Conservation (phyloP, 306 rosid genomes). For the Lathyrus tuberosus region DNA sequence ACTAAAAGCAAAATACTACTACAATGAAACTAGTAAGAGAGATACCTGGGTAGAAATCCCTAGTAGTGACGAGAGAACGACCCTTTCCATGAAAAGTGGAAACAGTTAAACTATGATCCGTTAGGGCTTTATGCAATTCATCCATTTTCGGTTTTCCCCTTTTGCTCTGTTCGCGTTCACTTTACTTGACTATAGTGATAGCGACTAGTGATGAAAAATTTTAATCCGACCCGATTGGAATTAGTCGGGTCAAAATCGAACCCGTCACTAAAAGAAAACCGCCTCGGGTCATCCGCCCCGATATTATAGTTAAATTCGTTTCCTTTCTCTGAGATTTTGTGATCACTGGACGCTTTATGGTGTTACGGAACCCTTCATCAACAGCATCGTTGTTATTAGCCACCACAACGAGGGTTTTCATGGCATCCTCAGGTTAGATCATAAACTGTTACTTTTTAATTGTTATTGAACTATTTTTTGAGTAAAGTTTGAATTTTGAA, state of each 20-base stretch:
- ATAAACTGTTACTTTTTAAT: constrained; percentile 3
- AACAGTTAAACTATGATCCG: constrained; percentile 47
- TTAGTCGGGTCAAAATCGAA: not conserved
- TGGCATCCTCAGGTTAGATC: constrained; percentile 54
- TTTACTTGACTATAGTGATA: not conserved
- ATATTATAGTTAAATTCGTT: not conserved
- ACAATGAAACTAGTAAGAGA: not conserved
- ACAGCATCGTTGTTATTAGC: constrained; percentile 19
- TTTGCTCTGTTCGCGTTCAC: not conserved
- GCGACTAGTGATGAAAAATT: too few species aligned
- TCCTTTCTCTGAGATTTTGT: not conserved
- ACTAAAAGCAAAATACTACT: too few species aligned
- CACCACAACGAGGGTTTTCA: constrained; percentile 22
- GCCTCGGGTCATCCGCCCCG: constrained; percentile 18
- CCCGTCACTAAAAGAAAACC: not conserved
- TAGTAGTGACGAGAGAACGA: constrained; percentile 65
- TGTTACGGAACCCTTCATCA: constrained; percentile 34
- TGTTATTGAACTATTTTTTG: constrained; percentile 21
- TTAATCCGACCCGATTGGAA: not conserved
- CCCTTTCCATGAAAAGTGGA: constrained; percentile 66
- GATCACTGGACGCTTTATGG: constrained; percentile 38
- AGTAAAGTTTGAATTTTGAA: constrained; percentile 28
- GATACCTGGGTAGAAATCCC: constrained; percentile 69
- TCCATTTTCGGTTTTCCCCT: constrained; percentile 31
- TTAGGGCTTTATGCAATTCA: constrained; percentile 56